Conservation (phyloP, 2,329 filamentous ascomycete genomes). For the Trichoderma sp. region DNA sequence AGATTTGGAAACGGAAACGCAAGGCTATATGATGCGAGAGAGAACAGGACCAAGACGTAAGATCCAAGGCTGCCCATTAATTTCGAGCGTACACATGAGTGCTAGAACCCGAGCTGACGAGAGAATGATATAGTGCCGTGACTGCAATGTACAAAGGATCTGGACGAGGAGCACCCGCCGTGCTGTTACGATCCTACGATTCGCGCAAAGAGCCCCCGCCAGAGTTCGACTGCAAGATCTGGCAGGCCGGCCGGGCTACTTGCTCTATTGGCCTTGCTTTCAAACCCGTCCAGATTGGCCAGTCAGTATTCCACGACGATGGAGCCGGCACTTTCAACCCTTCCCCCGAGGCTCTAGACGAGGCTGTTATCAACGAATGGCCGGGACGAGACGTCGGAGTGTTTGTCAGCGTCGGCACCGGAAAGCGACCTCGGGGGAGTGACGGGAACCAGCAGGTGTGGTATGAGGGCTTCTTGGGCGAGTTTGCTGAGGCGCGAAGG, state of each 20-base stretch:
- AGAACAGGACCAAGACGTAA: constrained; percentile 86
- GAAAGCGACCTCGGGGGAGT: constrained; percentile 65
- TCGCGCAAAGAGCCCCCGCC: constrained; percentile 86
- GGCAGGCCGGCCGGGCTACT: constrained; percentile 95
- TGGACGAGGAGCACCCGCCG: constrained; percentile 61
- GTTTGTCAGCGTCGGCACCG: constrained; percentile 92
- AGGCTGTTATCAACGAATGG: constrained; percentile 91
- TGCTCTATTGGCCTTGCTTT: constrained; percentile 88
- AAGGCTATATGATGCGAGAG: constrained; percentile 79
- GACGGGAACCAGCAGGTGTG: constrained; percentile 74
- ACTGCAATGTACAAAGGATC: constrained; percentile 90
- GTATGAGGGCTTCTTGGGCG: constrained; percentile 92
- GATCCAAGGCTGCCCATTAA: constrained; percentile 32
- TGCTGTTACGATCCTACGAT: constrained; percentile 87
- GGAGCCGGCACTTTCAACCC: constrained; percentile 91
- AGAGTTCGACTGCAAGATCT: constrained; percentile 92
- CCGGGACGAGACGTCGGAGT: constrained; percentile 89
- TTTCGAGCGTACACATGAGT: neutral
- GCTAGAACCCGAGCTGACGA: constrained; percentile 18
- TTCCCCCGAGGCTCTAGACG: constrained; percentile 77
- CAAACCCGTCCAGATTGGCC: constrained; percentile 91
- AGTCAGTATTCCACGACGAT: constrained; percentile 91
- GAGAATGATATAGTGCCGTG: constrained; percentile 61
- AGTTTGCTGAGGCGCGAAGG: constrained; percentile 85
- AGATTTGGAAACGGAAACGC: constrained; percentile 81